These are phyloP conservation scores for Pichia sporocuriosa DNA, from an alignment of 805 yeast species.

Conservation along the genomic window DNA sequence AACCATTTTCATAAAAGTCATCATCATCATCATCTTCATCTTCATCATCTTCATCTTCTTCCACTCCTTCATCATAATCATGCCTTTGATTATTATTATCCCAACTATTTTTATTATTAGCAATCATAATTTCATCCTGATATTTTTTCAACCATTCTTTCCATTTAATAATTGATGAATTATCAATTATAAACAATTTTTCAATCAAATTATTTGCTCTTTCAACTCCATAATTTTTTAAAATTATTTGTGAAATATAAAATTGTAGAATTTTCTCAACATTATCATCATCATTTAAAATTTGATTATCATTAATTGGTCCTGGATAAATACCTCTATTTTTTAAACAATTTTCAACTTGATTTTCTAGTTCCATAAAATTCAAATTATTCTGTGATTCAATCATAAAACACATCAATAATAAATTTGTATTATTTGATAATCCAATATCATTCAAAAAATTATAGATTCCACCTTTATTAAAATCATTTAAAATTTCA, in stretches of 20 bases:
- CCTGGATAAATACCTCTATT: background rate
- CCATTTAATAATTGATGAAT: slow-evolving; percentile 12
- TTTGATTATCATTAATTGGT: background rate
- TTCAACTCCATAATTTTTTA: slow-evolving; percentile 16
- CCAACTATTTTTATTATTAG: no score
- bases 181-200: slow-evolving; percentile 17
- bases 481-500: background rate
- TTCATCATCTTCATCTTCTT: slow-evolving; percentile 2
- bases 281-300: background rate
- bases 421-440: slow-evolving; percentile 22
- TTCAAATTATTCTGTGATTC: slow-evolving; percentile 26
- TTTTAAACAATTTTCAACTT: slow-evolving; percentile 20
- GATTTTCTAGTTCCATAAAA: slow-evolving; percentile 16
- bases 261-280: slow-evolving; percentile 18
- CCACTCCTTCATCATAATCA: slow-evolving; percentile 1
- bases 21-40: background rate
- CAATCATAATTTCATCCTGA: slow-evolving; percentile 5
- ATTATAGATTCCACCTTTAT: background rate
- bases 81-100: no score
- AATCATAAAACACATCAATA: slow-evolving; percentile 27
- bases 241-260: slow-evolving; percentile 22
- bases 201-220: slow-evolving; percentile 18
- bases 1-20: background rate
- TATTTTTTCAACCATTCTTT: slow-evolving; percentile 9
- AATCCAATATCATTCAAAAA: slow-evolving; percentile 3